These are phyloP conservation scores for Sporothrix phasma DNA, from an alignment of 2,329 filamentous ascomycete genomes.

Conservation along the genomic window DNA sequence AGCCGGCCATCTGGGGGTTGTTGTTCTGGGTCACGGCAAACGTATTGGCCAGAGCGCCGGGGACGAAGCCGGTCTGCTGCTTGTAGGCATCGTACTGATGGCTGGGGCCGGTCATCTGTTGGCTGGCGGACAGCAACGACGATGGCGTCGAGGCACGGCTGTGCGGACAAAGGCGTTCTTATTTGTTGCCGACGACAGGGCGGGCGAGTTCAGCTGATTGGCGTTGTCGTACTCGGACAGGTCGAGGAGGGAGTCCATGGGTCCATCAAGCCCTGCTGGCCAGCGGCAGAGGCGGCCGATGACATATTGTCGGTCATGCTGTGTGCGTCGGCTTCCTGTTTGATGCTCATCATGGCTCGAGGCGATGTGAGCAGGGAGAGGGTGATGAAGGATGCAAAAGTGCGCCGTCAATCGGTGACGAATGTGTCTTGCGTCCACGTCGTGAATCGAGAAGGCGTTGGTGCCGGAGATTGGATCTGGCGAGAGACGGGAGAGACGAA, in stretches of 20 bases:
- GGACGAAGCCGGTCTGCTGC: constrained; percentile 88
- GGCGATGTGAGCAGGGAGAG: not conserved
- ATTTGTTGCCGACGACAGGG: constrained; percentile 44
- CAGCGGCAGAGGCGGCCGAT: constrained; percentile 27
- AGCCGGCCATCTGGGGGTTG: constrained; percentile 42
- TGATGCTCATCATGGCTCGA: constrained; percentile 15
- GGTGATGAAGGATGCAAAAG: not conserved
- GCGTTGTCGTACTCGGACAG: constrained; percentile 53
- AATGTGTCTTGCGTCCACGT: not conserved
- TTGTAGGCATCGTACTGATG: constrained; percentile 93
- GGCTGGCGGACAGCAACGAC: constrained; percentile 40
- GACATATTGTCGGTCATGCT: constrained; percentile 19
- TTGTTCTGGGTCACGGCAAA: constrained; percentile 62
- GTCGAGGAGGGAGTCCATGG: constrained; percentile 49
- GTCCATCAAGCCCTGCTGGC: constrained; percentile 28
- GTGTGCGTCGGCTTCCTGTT: constrained; percentile 17
- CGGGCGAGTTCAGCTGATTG: constrained; percentile 48
- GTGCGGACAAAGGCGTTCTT: constrained; percentile 45
- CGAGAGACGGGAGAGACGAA: not conserved
- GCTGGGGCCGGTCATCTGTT: constrained; percentile 67
- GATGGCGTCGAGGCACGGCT: constrained; percentile 36
- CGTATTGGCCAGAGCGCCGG: constrained; percentile 70
- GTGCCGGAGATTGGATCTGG: not conserved
- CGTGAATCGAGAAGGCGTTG: not conserved
- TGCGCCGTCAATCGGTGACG: constrained; percentile 1